Evolutionary conservation across 331 rosid species (phyloP).

Genomic region (Spiraea crenata): DNA sequence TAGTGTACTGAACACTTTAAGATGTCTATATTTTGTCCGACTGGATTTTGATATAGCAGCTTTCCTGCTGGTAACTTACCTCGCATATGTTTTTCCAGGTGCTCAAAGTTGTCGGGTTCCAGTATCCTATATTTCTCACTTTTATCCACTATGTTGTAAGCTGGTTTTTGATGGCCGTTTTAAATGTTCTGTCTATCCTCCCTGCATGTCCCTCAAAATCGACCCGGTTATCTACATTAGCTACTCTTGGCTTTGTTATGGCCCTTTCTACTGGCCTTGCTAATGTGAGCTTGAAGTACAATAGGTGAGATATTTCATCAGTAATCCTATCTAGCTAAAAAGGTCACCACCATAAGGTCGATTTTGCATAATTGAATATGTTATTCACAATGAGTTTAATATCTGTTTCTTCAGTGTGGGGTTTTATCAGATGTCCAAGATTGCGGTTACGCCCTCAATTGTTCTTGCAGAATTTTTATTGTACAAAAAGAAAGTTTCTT

Average conservation of each 20-base stretch:
- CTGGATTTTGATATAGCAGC: constrained; percentile 16
- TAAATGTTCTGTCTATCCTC: constrained; percentile 73
- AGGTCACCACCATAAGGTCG: neutral
- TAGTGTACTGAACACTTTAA: constrained; percentile 30
- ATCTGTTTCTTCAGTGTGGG: constrained; percentile 77
- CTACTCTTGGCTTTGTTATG: constrained; percentile 93
- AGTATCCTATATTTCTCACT: constrained; percentile 83
- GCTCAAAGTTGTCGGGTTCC: constrained; percentile 78
- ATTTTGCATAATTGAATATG: constrained; percentile 15
- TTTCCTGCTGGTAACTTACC: constrained; percentile 28
- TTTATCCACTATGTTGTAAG: constrained; percentile 83
- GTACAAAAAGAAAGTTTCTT: constrained; percentile 73
- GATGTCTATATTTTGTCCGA: constrained; percentile 10
- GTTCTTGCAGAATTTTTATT: constrained; percentile 80
- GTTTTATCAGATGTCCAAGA: constrained; percentile 98
- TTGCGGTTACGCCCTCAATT: constrained; percentile 92
- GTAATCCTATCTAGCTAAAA: neutral
- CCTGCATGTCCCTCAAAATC: constrained; percentile 79
- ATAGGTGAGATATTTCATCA: constrained; percentile 54
- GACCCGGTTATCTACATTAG: constrained; percentile 55
- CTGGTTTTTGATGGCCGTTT: constrained; percentile 92
- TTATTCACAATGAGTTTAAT: constrained; percentile 31
- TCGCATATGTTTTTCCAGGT: constrained; percentile 52
- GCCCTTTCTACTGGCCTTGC: constrained; percentile 92
- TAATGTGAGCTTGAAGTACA: constrained; percentile 92